phyloP scores from a whole-genome alignment of 495 filamentous ascomycete genomes.

The Podospora appendiculata region DNA sequence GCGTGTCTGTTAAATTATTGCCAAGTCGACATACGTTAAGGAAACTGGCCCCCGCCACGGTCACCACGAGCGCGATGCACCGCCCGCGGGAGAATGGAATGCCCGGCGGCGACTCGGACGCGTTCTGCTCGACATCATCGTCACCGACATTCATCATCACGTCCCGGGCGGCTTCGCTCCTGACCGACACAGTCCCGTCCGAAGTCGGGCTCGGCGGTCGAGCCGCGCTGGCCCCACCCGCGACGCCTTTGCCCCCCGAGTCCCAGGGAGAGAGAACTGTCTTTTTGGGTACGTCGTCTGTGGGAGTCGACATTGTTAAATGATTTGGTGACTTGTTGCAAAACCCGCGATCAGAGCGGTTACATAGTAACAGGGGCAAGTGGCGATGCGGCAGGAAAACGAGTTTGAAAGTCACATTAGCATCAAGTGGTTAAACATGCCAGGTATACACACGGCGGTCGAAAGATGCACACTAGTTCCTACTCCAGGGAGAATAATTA shows the following conservation, averaged over 20 bases:
- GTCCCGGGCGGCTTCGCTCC: conserved; percentile 7
- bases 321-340: too few species aligned
- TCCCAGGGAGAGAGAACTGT: too few species aligned
- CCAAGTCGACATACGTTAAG: conserved; percentile 35
- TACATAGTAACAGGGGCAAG: too few species aligned
- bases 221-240: not conserved
- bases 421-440: too few species aligned
- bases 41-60: conserved; percentile 47
- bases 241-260: not conserved
- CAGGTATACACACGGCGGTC: too few species aligned
- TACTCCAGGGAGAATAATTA: too few species aligned
- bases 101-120: conserved; percentile 8
- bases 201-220: conserved; percentile 5
- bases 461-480: too few species aligned
- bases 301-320: too few species aligned
- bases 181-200: conserved; percentile 11
- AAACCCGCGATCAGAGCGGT: too few species aligned
- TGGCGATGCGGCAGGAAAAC: too few species aligned
- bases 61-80: conserved; percentile 40
- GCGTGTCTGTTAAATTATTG: not conserved
- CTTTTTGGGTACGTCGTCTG: too few species aligned
- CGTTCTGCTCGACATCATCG: not conserved
- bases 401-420: too few species aligned
- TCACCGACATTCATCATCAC: not conserved
- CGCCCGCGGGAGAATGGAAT: conserved; percentile 37